Conservation (phyloP, 768 basidiomycete genomes). For the Suillus weaverae region DNA sequence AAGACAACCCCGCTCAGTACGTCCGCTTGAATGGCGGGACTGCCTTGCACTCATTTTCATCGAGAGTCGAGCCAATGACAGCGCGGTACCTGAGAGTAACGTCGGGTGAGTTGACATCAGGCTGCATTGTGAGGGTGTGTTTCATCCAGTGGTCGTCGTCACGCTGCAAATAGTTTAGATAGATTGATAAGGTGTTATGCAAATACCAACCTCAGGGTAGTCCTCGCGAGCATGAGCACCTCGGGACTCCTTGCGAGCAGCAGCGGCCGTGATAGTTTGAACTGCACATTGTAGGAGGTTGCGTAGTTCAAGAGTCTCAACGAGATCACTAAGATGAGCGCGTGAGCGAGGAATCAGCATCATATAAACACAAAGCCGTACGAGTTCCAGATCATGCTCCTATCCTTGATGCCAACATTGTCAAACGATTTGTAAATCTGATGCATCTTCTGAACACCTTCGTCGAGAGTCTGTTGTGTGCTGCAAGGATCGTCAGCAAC, state of each 20-base stretch:
- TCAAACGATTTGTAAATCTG: conserved; percentile 87
- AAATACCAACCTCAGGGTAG: conserved; percentile 75
- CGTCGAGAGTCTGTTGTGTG: conserved; percentile 85
- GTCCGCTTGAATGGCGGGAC: conserved; percentile 98
- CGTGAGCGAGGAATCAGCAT: conserved; percentile 10
- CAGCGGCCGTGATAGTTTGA: conserved; percentile 91
- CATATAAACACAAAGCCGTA: conserved; percentile 39
- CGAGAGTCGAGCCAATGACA: conserved; percentile 85
- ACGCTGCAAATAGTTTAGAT: conserved; percentile 50
- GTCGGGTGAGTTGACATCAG: conserved; percentile 69
- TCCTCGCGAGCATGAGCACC: conserved; percentile 99
- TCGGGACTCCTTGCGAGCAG: conserved; percentile 94
- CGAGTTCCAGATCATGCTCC: conserved; percentile 99
- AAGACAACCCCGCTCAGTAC: conserved; percentile 48
- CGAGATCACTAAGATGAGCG: conserved; percentile 68
- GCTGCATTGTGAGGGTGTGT: conserved; percentile 93
- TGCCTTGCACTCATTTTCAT: conserved; percentile 94
- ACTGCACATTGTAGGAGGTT: conserved; percentile 94
- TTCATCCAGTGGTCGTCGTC: conserved; percentile 96
- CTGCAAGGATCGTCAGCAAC: conserved; percentile 36
- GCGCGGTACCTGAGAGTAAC: conserved; percentile 88
- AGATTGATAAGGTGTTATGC: neutral
- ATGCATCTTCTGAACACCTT: conserved; percentile 86
- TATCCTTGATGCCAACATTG: conserved; percentile 94
- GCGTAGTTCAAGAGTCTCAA: conserved; percentile 96